A percentile compares a stretch with the other conserved stretches of the same genome.
phyloP scores from a whole-genome alignment of 2,329 filamentous ascomycete species.

The Colletotrichum sp. region DNA sequence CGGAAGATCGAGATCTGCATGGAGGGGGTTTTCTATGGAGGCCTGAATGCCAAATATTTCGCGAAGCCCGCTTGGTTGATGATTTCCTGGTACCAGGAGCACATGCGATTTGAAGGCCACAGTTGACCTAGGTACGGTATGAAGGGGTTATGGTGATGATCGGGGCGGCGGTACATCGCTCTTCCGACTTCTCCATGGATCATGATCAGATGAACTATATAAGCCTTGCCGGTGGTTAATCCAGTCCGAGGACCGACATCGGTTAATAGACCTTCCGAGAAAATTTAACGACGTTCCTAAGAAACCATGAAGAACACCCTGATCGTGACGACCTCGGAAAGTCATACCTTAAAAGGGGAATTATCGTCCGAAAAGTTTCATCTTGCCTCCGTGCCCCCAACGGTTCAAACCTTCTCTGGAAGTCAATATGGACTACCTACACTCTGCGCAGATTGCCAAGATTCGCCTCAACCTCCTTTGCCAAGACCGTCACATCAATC shows the following conservation, averaged over 20 bases:
- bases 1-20: not conserved
- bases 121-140: not conserved
- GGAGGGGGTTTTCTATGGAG: not conserved
- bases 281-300: not conserved
- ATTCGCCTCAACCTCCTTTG: not conserved
- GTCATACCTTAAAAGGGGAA: not conserved
- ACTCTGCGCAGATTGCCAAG: accelerated
- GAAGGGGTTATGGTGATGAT: accelerated
- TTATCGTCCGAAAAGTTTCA: not conserved
- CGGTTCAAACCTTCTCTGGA: not conserved
- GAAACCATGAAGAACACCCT: not conserved
- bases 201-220: not conserved
- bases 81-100: accelerated
- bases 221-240: not conserved
- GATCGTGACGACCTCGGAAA: not conserved
- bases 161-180: accelerated
- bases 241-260: not conserved
- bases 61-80: not conserved
- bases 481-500: not conserved
- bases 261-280: not conserved
- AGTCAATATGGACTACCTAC: not conserved
- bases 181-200: not conserved
- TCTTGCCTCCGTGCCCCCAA: not conserved
- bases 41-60: accelerated
- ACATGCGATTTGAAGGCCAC: accelerated